Evolutionary conservation across 2,329 filamentous ascomycete genomes (phyloP).

Genomic region (Penicillium sp.): DNA sequence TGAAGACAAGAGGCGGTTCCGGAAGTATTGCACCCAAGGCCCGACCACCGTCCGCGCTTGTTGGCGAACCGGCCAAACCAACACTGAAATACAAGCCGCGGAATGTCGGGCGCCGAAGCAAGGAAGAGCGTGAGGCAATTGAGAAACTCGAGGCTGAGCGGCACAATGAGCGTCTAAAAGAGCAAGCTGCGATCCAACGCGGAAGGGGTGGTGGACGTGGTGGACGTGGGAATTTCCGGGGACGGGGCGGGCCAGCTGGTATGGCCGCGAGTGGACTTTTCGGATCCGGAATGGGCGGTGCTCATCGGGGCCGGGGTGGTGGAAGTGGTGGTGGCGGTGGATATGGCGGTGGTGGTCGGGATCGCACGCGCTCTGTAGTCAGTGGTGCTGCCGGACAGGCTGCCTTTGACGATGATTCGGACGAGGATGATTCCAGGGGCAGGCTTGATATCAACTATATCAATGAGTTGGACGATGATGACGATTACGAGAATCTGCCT

Average conservation of each 20-base stretch:
- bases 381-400: slow-evolving; percentile 20
- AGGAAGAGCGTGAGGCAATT: slow-evolving; percentile 46
- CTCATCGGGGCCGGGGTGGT: slow-evolving; percentile 22
- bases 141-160: slow-evolving; percentile 44
- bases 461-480: slow-evolving; percentile 57
- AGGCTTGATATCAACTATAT: slow-evolving; percentile 56
- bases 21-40: slow-evolving; percentile 35
- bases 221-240: slow-evolving; percentile 31
- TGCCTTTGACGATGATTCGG: slow-evolving; percentile 33
- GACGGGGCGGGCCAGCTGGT: slow-evolving; percentile 29
- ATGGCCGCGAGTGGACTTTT: slow-evolving; percentile 29
- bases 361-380: slow-evolving; percentile 27
- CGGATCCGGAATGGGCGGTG: slow-evolving; percentile 26
- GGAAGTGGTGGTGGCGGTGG: slow-evolving; percentile 28
- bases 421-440: slow-evolving; percentile 48
- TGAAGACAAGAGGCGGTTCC: slow-evolving; percentile 39
- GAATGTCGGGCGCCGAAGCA: slow-evolving; percentile 41
- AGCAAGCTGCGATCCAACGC: slow-evolving; percentile 40
- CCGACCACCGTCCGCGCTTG: slow-evolving; percentile 21
- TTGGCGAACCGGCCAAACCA: slow-evolving; percentile 35
- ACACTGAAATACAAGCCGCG: slow-evolving; percentile 46
- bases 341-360: slow-evolving; percentile 26
- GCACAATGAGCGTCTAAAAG: slow-evolving; percentile 37
- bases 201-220: slow-evolving; percentile 33
- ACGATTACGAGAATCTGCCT: slow-evolving; percentile 39